These are phyloP conservation scores for Monosporascus sp. DNA, from an alignment of 2,329 filamentous ascomycete genomes.

Conservation along the genomic window DNA sequence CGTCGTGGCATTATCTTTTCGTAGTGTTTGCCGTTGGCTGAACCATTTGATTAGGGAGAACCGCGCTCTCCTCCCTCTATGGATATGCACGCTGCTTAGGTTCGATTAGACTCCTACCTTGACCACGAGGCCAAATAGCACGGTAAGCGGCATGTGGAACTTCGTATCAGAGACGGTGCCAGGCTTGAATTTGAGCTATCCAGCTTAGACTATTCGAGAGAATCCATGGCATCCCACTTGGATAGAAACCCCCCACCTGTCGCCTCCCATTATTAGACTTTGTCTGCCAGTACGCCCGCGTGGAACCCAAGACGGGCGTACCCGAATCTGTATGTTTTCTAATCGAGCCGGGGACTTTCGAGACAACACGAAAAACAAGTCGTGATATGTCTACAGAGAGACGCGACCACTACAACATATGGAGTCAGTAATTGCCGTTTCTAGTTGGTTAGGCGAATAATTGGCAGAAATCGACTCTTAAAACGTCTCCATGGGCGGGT, in stretches of 20 bases:
- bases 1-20: no score
- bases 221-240: constrained; percentile 28
- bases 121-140: not conserved
- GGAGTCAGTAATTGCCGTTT: no score
- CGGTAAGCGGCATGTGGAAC: not conserved
- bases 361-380: constrained; percentile 22
- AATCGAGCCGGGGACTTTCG: constrained; percentile 32
- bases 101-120: no score
- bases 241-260: constrained; percentile 30
- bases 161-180: constrained; percentile 20
- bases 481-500: no score
- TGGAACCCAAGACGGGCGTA: not conserved
- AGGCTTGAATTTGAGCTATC: constrained; percentile 32
- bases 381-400: constrained; percentile 31
- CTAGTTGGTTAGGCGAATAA: no score
- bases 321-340: constrained; percentile 19
- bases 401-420: constrained; percentile 37
- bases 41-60: no score
- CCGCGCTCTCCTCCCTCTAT: no score
- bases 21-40: no score
- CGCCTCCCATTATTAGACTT: constrained; percentile 24
- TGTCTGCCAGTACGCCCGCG: not conserved
- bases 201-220: constrained; percentile 17
- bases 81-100: not conserved
- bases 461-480: no score